Evolutionary conservation across 202 grass and related monocot genomes (phyloP), one percentile per base, ranked within the genome.

Genomic region (Brachypodium distachyon): DNA sequence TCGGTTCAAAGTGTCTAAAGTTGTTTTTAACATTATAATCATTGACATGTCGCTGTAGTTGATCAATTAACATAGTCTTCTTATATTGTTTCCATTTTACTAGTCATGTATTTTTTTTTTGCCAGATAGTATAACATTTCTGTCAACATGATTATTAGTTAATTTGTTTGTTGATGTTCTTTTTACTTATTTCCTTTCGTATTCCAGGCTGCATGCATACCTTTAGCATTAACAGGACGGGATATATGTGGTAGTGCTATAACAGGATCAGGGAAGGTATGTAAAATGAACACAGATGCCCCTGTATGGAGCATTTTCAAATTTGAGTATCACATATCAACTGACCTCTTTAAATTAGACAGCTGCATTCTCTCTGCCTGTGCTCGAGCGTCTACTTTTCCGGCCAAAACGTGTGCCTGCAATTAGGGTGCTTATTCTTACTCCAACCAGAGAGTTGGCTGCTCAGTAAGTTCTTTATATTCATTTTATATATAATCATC

Each of bases 161-260:
- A 51, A 34, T 60, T 78, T 66, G n/a, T 48, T 82, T 62, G 16
- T 53, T 7, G 6, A 2, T 62, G 41, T 53, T 28, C 41, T 83
- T 62, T 80, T 51, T 36, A 8, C 67, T 77, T 41, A 74, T 37
- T 60, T 37, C 6, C 51, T 4, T 85, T 3, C 37, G 39, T 82
- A 38, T 71, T 90, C 28, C 67, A 97, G 95, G 91, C 95, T 82
- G 91, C 91, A 29, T 97, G 95, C 79, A 90, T 97, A 80, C 95
- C 91, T 65, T 86, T 97, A 80, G 95, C 95, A 77, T 86, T 97
- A 84, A 86, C 91, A 72, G 95, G 95, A 36, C 85, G 95, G 33
- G 95, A 97, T 70, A 94, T 97, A 84, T 97, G 95, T 78, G 95
- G 95, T 61, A 97, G 95, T 51, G 91, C 95, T n/a, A 88, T 97